Base-by-base conservation (phyloP, 306 rosid species). In the Trichosanthes cucumerina region DNA sequence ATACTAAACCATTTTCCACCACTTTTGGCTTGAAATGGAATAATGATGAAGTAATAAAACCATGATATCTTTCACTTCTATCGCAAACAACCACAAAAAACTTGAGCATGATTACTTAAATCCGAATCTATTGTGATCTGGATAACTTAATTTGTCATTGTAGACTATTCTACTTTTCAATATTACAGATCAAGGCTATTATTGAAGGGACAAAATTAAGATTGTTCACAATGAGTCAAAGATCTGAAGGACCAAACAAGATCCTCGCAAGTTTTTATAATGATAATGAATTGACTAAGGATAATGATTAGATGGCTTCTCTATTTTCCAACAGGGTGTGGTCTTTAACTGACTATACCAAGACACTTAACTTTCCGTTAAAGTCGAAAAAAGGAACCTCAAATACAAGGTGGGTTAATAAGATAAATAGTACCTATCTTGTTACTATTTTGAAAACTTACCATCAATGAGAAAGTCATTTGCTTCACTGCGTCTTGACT, bases 401-500 rank as follows among this genome's bases (percentile, higher is more conserved):
- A 14, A 11, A 47, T 43, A 65, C 23, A 49, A 24, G 39, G 18
- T 13, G 21, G 19, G 72, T 15, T 19, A 36, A 18, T n/a, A 65
- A 65, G 47, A 34, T 65, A 36, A 62, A 62, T 31, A 19, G 24
- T 31, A 12, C 36, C 71, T 34, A 64, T 36, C 24, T 19, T 8
- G 0, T 26, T 7, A n/a, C 11, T 3, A 47, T 28, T 73, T 9
- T 5, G 15, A 79, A 82, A 81, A 56, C 85, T 86, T 80, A 88
- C 88, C 91, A 66, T 80, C 52, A 49, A 65, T 5, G 50, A 74
- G 66, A 82, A 59, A 79, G 57, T 43, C 26, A 54, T 36, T 65
- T 21, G 79, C 75, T 70, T 85, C 84, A 85, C 52, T 81, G 82
- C 38, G 86, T 83, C 84, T 85, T 91, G 9, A 63, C 83, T 83